phyloP scores from a whole-genome alignment of 202 grass and related monocot genomes.

The Cymbopogon flexuosus region DNA sequence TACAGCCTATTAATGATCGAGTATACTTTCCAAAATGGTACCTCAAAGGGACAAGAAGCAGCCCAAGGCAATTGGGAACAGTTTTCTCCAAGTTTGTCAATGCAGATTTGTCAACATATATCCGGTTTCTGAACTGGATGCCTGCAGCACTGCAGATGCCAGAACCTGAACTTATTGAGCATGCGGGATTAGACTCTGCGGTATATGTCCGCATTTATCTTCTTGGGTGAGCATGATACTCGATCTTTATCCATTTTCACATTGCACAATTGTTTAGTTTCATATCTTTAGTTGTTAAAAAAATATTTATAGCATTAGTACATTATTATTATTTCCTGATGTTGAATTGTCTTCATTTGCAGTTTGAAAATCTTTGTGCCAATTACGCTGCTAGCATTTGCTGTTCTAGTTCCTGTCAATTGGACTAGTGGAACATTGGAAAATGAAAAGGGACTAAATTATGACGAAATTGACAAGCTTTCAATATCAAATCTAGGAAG shows the following conservation, averaged over 20 bases:
- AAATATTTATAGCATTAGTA: neutral
- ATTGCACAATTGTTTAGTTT: neutral
- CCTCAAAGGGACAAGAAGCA: conserved; percentile 83
- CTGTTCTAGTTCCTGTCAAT: conserved; percentile 75
- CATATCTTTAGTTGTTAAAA: neutral
- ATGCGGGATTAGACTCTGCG: conserved; percentile 70
- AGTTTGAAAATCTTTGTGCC: conserved; percentile 97
- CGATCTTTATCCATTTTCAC: conserved; percentile 15
- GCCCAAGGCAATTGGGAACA: conserved; percentile 47
- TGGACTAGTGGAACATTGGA: conserved; percentile 77
- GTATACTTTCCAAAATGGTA: conserved; percentile 98
- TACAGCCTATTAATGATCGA: conserved; percentile 85
- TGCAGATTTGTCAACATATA: conserved; percentile 60
- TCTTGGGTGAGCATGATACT: conserved; percentile 65
- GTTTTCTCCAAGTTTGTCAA: conserved; percentile 73
- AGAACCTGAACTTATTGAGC: conserved; percentile 74
- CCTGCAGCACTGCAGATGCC: conserved; percentile 87
- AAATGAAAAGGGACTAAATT: conserved; percentile 45
- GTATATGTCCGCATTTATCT: conserved; percentile 80
- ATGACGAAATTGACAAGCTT: conserved; percentile 89
- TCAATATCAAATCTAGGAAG: conserved; percentile 84
- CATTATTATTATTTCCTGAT: conserved; percentile 18
- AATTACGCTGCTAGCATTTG: conserved; percentile 62
- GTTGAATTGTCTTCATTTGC: conserved; percentile 27
- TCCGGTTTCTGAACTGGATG: conserved; percentile 88